A percentile compares a stretch with the other conserved stretches of the same genome.
Conservation (phyloP, 2,329 filamentous ascomycete species). For the Blastomyces parvus region DNA sequence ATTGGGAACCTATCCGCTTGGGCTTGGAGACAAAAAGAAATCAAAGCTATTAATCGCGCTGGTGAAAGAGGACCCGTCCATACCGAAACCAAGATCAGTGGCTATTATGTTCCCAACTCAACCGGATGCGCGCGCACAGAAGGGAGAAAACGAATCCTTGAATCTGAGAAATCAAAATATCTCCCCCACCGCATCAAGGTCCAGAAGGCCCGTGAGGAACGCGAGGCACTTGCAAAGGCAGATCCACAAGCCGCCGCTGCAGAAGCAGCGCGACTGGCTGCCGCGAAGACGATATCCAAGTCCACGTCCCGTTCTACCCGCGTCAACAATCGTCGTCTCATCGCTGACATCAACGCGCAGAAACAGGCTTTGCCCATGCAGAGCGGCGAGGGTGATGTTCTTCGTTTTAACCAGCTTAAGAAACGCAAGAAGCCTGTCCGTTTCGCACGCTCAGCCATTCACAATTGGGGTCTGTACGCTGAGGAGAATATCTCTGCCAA, state of each 20-base stretch:
- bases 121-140: constrained; percentile 86
- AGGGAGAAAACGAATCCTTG: constrained; percentile 87
- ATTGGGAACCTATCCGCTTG: constrained; percentile 53
- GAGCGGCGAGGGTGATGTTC: constrained; percentile 72
- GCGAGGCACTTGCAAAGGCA: constrained; percentile 61
- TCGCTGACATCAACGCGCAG: constrained; percentile 90
- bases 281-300: constrained; percentile 72
- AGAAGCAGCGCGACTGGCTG: constrained; percentile 62
- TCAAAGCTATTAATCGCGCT: constrained; percentile 57
- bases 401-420: constrained; percentile 98
- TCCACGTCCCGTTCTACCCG: constrained; percentile 88
- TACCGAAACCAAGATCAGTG: constrained; percentile 47
- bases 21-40: constrained; percentile 63
- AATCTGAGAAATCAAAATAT: constrained; percentile 97
- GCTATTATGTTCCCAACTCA: constrained; percentile 73
- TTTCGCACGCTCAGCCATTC: constrained; percentile 93
- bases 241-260: constrained; percentile 57
- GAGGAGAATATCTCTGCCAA: constrained; percentile 96
- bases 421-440: constrained; percentile 99
- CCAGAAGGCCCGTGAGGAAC: constrained; percentile 79
- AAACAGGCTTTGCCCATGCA: constrained; percentile 64
- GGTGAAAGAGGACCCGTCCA: constrained; percentile 47
- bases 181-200: constrained; percentile 96
- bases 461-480: constrained; percentile 97
- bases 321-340: constrained; percentile 87